These are phyloP conservation scores for Boletus rex-veris DNA, from an alignment of 768 basidiomycete genomes.

Conservation along the genomic window DNA sequence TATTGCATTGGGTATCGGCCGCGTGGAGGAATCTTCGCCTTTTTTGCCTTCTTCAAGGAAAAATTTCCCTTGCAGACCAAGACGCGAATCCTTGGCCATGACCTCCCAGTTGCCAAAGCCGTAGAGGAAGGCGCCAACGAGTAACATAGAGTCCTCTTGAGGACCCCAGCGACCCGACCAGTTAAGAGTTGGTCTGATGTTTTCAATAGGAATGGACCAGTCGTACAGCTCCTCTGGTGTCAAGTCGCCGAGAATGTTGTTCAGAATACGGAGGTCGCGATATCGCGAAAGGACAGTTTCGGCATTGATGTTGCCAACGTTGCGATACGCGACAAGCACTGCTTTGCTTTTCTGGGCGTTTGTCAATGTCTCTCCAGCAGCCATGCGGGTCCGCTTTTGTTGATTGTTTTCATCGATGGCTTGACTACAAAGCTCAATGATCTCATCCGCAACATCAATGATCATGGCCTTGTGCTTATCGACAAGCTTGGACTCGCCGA, in stretches of 20 bases:
- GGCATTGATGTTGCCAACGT: constrained; percentile 92
- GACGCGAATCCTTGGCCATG: constrained; percentile 83
- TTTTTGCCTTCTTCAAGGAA: constrained; percentile 99
- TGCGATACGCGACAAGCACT: constrained; percentile 85
- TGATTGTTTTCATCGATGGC: constrained; percentile 84
- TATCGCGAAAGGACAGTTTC: constrained; percentile 91
- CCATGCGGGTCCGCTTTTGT: constrained; percentile 70
- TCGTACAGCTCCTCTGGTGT: constrained; percentile 63
- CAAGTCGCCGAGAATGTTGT: constrained; percentile 68
- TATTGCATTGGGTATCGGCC: constrained; percentile 95
- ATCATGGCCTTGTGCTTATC: constrained; percentile 95
- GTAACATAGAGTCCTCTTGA: constrained; percentile 89
- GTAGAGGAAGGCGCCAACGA: constrained; percentile 89
- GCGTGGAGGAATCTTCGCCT: constrained; percentile 75
- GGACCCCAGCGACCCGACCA: constrained; percentile 97
- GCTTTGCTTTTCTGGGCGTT: constrained; percentile 97
- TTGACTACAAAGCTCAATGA: constrained; percentile 77
- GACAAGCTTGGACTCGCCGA: constrained; percentile 82
- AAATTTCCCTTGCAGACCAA: constrained; percentile 88
- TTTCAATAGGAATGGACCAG: constrained; percentile 89
- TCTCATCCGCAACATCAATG: constrained; percentile 87
- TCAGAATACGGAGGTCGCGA: constrained; percentile 85
- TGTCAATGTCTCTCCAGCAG: constrained; percentile 83
- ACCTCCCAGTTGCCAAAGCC: constrained; percentile 98
- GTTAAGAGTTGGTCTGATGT: constrained; percentile 88